These are phyloP conservation scores for Xylaria sp. DNA, from an alignment of 2,329 filamentous ascomycete species.

Conservation along the genomic window DNA sequence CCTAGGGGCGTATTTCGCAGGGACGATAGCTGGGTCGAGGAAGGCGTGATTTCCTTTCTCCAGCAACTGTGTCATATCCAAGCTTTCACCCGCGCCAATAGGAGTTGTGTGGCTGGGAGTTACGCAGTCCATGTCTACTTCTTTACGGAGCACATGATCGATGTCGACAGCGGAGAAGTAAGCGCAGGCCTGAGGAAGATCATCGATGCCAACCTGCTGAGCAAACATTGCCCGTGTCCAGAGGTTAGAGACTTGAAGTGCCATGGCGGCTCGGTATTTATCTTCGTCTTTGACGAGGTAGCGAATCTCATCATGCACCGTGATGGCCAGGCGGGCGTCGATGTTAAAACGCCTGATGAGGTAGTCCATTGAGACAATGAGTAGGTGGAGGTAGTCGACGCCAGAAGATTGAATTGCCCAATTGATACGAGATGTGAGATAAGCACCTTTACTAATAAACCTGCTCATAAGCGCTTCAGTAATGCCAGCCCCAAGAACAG, in stretches of 20 bases:
- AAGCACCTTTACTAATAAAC: constrained; percentile 88
- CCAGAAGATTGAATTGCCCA: constrained; percentile 99
- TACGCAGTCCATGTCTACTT: constrained; percentile 97
- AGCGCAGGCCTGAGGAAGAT: constrained; percentile 92
- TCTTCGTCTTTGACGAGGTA: constrained; percentile 89
- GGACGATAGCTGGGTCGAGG: constrained; percentile 73
- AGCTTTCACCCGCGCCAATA: constrained; percentile 85
- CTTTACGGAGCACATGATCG: constrained; percentile 94
- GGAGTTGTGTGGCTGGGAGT: constrained; percentile 84
- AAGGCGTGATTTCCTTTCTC: constrained; percentile 74
- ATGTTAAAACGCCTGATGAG: constrained; percentile 87
- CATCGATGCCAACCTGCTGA: constrained; percentile 95
- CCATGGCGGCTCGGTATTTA: constrained; percentile 90
- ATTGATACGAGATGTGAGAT: constrained; percentile 96
- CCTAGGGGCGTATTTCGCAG: constrained; percentile 64
- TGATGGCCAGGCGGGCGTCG: constrained; percentile 86
- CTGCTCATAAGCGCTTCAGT: constrained; percentile 93
- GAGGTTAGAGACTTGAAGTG: constrained; percentile 90
- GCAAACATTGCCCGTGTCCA: constrained; percentile 99
- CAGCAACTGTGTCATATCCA: constrained; percentile 85
- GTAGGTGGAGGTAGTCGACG: constrained; percentile 94
- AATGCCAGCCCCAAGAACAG: constrained; percentile 92
- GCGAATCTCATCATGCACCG: constrained; percentile 96
- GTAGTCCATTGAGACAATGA: constrained; percentile 96
- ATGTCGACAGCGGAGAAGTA: constrained; percentile 97